Conservation (phyloP, 129 eudicot species). For the Escallonia rubra region DNA sequence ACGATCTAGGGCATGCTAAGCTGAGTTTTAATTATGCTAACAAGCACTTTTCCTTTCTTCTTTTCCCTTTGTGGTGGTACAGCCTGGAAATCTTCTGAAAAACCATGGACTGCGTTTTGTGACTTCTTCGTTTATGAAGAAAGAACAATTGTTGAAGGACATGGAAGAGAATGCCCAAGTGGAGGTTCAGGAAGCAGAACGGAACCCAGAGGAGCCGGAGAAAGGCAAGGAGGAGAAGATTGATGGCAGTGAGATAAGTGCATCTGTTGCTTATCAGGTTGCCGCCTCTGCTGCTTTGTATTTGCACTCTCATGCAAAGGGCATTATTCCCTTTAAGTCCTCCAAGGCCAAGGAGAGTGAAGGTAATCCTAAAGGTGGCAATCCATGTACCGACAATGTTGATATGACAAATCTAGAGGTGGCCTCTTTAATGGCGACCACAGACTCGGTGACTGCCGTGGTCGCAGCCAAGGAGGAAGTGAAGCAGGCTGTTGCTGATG, state of each 20-base stretch:
- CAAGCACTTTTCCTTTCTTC: neutral
- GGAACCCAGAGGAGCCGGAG: conserved; percentile 10
- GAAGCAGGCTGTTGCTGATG: conserved; percentile 97
- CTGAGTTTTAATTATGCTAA: neutral
- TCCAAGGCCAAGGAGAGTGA: conserved; percentile 22
- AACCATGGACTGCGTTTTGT: conserved; percentile 54
- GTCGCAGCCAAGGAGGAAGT: conserved; percentile 99
- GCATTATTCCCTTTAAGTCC: conserved; percentile 56
- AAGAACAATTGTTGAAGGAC: conserved; percentile 45
- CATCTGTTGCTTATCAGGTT: conserved; percentile 67
- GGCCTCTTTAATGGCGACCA: conserved; percentile 88
- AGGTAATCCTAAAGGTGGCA: conserved; percentile 2
- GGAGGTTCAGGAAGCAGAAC: conserved; percentile 15
- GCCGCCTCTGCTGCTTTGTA: conserved; percentile 96
- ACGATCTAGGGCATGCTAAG: neutral
- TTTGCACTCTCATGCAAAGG: conserved; percentile 66
- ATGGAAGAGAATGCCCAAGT: conserved; percentile 35
- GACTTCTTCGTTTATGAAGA: conserved; percentile 83
- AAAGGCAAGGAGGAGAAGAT: conserved; percentile 18
- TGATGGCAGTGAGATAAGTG: conserved; percentile 33
- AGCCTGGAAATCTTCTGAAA: conserved; percentile 66
- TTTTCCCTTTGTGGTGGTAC: conserved; percentile 21
- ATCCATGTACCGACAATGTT: neutral
- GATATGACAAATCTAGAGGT: conserved; percentile 45
- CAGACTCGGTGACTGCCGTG: conserved; percentile 84